These are phyloP conservation scores for Amniculicola lignicola DNA, from an alignment of 495 filamentous ascomycete genomes.

Conservation along the genomic window DNA sequence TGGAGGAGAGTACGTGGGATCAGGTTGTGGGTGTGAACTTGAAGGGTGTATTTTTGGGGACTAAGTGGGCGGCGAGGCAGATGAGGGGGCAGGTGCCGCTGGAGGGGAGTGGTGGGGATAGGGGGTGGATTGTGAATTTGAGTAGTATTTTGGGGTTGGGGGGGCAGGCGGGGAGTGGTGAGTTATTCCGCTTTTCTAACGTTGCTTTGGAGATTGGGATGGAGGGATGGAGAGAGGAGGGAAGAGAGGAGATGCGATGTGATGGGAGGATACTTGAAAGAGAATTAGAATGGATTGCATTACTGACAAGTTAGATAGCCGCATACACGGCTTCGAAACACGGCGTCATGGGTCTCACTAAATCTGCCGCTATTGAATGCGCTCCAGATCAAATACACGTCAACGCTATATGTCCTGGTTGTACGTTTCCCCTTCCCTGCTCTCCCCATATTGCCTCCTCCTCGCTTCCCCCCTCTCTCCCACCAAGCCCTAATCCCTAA, in stretches of 20 bases:
- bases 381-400: constrained; percentile 50
- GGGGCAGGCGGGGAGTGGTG: constrained; percentile 17
- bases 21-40: constrained; percentile 47
- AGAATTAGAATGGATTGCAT: too few relatives aligned
- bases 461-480: not conserved
- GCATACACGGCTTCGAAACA: constrained; percentile 54
- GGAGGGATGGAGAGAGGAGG: too few relatives aligned
- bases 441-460: not conserved
- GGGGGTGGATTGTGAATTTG: constrained; percentile 59
- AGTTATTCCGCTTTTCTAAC: too few relatives aligned
- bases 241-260: too few relatives aligned
- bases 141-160: constrained; percentile 46
- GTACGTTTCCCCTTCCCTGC: constrained; percentile 39
- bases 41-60: constrained; percentile 52
- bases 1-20: constrained; percentile 46
- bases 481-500: constrained; percentile 42
- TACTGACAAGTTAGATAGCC: too few relatives aligned
- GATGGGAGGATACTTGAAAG: too few relatives aligned
- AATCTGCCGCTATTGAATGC: constrained; percentile 53
- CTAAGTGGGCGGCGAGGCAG: constrained; percentile 50
- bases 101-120: constrained; percentile 40
- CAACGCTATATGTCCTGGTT: constrained; percentile 57
- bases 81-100: constrained; percentile 50
- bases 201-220: too few relatives aligned
- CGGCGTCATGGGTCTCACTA: constrained; percentile 51